Base-by-base conservation (phyloP, 371 early-diverging fungal genomes). In the Mucor piriformis region DNA sequence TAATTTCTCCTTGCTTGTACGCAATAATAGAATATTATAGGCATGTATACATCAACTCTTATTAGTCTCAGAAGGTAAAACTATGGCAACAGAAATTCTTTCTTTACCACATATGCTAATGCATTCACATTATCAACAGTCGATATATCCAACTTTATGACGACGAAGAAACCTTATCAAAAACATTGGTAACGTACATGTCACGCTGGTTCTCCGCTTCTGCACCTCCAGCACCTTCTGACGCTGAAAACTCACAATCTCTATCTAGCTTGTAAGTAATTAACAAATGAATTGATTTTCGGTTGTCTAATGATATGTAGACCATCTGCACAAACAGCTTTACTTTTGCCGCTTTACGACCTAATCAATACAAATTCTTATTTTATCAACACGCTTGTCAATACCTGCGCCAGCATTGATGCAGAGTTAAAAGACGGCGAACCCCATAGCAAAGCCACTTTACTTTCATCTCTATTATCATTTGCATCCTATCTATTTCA, bases 401-500 rank as follows among this genome's bases (percentile, higher is more conserved):
- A 51, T n/a, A 11, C 54, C n/a, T 54, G 66, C 23, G 38, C 55
- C 15, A 46, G 54, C 11, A 50, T 44, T 13, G 24, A 57, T 6
- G 32, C 46, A 6, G 57, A 58, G 12, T 18, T 3, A 15, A 25
- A 35, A 23, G 69, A 67, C 0, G 69, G 66, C 0, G 44, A 55
- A 3, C 47, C 54, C 12, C 20, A 42, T 4, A 7, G 8, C 3
- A 44, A 59, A 15, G 24, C 8, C 18, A 61, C 73, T 2, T 62
- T 68, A 20, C 38, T 81, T 1, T 74, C 64, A 0, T 50, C 71
- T 1, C 63, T 80, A 25, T 42, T 84, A 33, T 77, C 83, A 11
- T 78, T 75, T 40, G 50, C 73, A 0, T 82, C 84, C 0, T 84
- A 82, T 29, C 59, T 84, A 12, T 63, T 82, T 24, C 77, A 82